Evolutionary conservation across 352 stramenopile genomes (phyloP).

Genomic region (Thraustotheca clavata): DNA sequence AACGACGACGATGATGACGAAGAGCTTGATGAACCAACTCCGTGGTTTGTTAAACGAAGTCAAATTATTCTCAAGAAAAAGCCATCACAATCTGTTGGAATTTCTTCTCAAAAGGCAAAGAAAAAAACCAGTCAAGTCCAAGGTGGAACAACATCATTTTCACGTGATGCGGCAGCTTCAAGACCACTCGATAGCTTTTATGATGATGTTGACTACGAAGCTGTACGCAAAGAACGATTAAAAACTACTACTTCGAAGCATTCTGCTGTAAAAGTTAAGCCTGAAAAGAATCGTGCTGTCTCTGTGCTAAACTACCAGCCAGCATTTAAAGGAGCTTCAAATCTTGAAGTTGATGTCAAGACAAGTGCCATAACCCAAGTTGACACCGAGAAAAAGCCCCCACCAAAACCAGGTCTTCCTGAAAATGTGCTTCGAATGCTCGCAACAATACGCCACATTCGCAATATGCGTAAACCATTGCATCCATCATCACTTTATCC

Average conservation of each 20-base stretch:
- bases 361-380: too few species aligned
- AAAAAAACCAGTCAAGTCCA: background rate
- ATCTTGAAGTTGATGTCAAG: too few species aligned
- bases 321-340: background rate
- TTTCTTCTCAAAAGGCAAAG: too few species aligned
- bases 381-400: constrained; percentile 2
- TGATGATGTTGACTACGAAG: constrained; percentile 9
- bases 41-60: background rate
- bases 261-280: background rate
- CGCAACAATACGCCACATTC: constrained; percentile 71
- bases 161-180: background rate
- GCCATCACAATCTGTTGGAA: background rate
- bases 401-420: background rate
- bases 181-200: constrained; percentile 1
- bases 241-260: background rate
- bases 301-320: constrained; percentile 1
- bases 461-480: constrained; percentile 67
- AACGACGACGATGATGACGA: constrained; percentile 9
- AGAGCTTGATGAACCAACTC: too few species aligned
- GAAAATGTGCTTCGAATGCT: background rate
- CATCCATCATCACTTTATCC: constrained; percentile 57
- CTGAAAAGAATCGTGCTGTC: background rate
- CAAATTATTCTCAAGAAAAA: background rate
- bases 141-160: background rate
- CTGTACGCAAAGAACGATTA: background rate